Percentiles rank a stretch among this genome's conserved stretches.
phyloP scores from a whole-genome alignment of 2,329 filamentous ascomycete species.

The Akanthomyces uredinophilus region DNA sequence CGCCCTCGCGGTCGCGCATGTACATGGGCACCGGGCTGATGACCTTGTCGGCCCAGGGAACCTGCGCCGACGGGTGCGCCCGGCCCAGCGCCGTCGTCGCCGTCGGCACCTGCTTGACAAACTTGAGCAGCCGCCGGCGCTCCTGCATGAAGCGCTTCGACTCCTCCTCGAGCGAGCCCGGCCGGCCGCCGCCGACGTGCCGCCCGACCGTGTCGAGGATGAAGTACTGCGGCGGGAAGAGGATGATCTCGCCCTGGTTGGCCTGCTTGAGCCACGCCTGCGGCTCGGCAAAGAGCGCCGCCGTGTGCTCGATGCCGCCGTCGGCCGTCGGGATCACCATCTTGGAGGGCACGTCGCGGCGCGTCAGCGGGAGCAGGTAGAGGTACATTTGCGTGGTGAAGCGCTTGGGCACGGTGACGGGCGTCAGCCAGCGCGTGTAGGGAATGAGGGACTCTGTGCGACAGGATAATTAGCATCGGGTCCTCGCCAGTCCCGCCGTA shows the following conservation, averaged over 20 bases:
- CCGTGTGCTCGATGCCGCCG: conserved; percentile 60
- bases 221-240: conserved; percentile 88
- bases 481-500: conserved; percentile 22
- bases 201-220: conserved; percentile 56
- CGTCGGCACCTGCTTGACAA: conserved; percentile 43
- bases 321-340: conserved; percentile 66
- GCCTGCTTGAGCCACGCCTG: conserved; percentile 64
- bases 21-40: conserved; percentile 51
- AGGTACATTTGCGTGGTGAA: conserved; percentile 98
- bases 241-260: conserved; percentile 60
- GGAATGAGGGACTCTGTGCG: conserved; percentile 54
- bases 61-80: conserved; percentile 37
- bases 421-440: conserved; percentile 91
- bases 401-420: conserved; percentile 62
- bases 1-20: conserved; percentile 32
- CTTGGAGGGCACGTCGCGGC: conserved; percentile 32
- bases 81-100: conserved; percentile 35
- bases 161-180: conserved; percentile 23
- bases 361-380: conserved; percentile 66
- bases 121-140: conserved; percentile 47
- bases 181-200: conserved; percentile 39
- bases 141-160: conserved; percentile 40
- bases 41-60: conserved; percentile 57
- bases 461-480: not conserved
- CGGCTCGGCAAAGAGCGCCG: conserved; percentile 71